phyloP scores from a whole-genome alignment of 768 basidiomycete species.

The Lentinula sp. region DNA sequence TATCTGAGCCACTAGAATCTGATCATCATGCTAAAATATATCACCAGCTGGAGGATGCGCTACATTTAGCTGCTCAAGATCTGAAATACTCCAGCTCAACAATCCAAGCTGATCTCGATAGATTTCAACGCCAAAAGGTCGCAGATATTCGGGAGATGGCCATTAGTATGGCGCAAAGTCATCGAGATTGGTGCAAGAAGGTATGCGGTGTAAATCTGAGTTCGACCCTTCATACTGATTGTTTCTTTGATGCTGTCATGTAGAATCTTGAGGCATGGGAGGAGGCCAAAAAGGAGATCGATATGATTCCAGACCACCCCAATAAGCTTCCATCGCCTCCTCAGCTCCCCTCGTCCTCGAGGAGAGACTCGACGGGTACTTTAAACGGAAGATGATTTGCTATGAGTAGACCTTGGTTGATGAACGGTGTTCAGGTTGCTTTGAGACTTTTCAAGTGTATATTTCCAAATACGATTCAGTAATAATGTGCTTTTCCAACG shows the following conservation, averaged over 20 bases:
- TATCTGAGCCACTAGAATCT: not conserved
- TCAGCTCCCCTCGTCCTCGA: constrained; percentile 29
- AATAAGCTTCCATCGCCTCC: constrained; percentile 52
- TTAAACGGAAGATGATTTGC: constrained; percentile 51
- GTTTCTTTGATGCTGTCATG: constrained; percentile 9
- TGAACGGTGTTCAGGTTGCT: not conserved
- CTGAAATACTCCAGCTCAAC: constrained; percentile 95
- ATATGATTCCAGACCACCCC: constrained; percentile 86
- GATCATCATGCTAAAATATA: constrained; percentile 5
- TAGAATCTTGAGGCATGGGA: constrained; percentile 98
- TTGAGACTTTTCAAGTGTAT: not conserved
- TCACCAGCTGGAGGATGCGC: constrained; percentile 84
- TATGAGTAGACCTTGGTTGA: not conserved
- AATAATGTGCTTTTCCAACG: not conserved
- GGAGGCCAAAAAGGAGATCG: constrained; percentile 88
- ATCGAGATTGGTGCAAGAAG: constrained; percentile 97
- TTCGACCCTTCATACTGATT: not conserved
- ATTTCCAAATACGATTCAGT: not conserved
- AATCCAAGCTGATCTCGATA: constrained; percentile 94
- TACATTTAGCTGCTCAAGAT: constrained; percentile 89
- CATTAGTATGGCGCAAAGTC: constrained; percentile 82
- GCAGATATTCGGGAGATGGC: constrained; percentile 93
- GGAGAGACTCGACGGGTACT: constrained; percentile 67
- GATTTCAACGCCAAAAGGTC: constrained; percentile 98
- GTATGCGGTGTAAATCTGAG: constrained; percentile 29